phyloP scores from a whole-genome alignment of 805 yeast genomes.

The Saccharomycopsis lassenensis region DNA sequence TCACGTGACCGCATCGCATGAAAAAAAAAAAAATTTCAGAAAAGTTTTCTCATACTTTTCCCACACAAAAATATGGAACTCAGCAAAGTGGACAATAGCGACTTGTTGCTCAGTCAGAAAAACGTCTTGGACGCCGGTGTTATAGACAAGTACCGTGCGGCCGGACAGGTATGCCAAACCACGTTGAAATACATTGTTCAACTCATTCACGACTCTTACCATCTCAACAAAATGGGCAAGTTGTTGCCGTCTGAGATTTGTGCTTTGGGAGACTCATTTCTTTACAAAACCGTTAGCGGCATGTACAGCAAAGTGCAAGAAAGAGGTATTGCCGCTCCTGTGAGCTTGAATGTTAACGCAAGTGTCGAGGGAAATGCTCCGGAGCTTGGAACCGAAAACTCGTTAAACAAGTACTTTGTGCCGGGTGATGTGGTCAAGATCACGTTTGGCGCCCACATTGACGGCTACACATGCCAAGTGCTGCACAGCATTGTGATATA shows the following conservation, averaged over 20 bases:
- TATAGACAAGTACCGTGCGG: conserved; percentile 74
- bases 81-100: conserved; percentile 62
- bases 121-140: conserved; percentile 53
- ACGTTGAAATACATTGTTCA: conserved; percentile 55
- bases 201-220: conserved; percentile 67
- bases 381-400: conserved; percentile 37
- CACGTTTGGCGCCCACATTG: conserved; percentile 82
- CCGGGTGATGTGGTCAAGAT: conserved; percentile 84
- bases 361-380: conserved; percentile 76
- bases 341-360: conserved; percentile 75
- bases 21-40: neutral
- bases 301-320: conserved; percentile 63
- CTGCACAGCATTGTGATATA: conserved; percentile 82
- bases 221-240: conserved; percentile 36
- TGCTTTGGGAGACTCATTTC: conserved; percentile 67
- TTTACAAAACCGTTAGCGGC: conserved; percentile 45
- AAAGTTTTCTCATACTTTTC: neutral
- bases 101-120: conserved; percentile 58
- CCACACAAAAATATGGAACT: conserved; percentile 43
- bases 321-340: conserved; percentile 91
- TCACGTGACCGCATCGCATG: neutral
- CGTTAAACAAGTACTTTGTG: conserved; percentile 28
- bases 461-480: conserved; percentile 83
- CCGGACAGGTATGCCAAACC: conserved; percentile 84
- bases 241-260: conserved; percentile 62